Base-by-base conservation (phyloP, 2,329 filamentous ascomycete species). In the Ceratocystis cubensis region DNA sequence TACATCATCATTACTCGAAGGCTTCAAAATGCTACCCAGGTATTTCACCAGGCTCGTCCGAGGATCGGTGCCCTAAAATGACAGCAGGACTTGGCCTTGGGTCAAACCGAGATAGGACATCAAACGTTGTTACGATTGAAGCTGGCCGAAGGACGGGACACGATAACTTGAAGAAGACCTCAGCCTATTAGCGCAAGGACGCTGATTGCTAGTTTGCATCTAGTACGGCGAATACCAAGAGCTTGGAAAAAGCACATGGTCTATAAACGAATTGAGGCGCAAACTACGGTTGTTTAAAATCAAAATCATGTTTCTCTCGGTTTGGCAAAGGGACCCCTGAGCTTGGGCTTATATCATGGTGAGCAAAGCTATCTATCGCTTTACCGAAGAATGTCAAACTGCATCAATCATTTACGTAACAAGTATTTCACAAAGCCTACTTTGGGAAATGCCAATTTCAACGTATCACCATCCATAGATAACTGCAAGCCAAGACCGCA, bases 181-280 rank as follows among this genome's bases (percentile, higher is more conserved):
- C 25, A 46, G 10, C 37, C 37, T 4, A 13, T 13, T 46, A 25
- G 62, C 22, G 48, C 37, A 20, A 30, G 37, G 5, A 17, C 33
- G 37, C 20, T 7, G 25, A n/a, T 64, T 61, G 30, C 37, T 13
- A 66, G 33, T 46, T 64, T 64, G 5, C 13, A 66, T 66, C 50
- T 41, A 66, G 59, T 61, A 66, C 48, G 64, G 33, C n/a, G n/a
- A 66, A 64, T 50, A 25, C n/a, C 22, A 15, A 46, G 33, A 65
- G 5, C 44, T 17, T 25, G 61, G 20, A 25, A 22, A 44, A 59
- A 46, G 10, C 30, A 57, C 3, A 56, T 13, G 41, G 64, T 8
- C 48, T 30, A 48, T 5, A 17, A 37, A 44, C 44, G 3, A 50
- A 20, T 17, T 3, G 53, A 17, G 10, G 5, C 33, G n/a, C 53